A percentile compares a stretch with the other conserved stretches of the same genome.
phyloP scores from a whole-genome alignment of 2,329 filamentous ascomycete species.

The Moelleriella libera region DNA sequence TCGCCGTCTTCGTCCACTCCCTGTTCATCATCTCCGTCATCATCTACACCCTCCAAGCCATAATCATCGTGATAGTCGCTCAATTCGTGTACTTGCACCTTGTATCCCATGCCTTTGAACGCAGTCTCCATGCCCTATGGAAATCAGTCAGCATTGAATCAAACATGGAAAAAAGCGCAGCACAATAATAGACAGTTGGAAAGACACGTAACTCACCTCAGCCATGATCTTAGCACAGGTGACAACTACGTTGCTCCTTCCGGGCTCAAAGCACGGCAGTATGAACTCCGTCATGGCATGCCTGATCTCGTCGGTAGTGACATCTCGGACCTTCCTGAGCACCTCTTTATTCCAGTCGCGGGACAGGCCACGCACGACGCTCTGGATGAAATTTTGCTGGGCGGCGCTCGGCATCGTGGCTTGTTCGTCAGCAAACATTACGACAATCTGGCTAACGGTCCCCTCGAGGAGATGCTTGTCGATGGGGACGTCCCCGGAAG shows the following conservation, averaged over 20 bases:
- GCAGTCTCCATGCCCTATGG: slow-evolving; percentile 45
- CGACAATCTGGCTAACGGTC: slow-evolving; percentile 79
- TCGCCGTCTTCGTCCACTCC: slow-evolving; percentile 28
- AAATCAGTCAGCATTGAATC: slow-evolving; percentile 31
- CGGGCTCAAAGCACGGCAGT: slow-evolving; percentile 65
- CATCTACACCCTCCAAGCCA: slow-evolving; percentile 56
- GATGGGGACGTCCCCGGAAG: slow-evolving; percentile 55
- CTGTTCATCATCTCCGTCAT: slow-evolving; percentile 36
- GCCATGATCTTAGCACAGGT: slow-evolving; percentile 78
- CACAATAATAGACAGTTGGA: neutral
- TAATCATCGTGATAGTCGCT: slow-evolving; percentile 83
- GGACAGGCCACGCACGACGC: slow-evolving; percentile 63
- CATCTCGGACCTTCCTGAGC: slow-evolving; percentile 61
- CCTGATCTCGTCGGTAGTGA: slow-evolving; percentile 65
- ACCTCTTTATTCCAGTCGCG: slow-evolving; percentile 67
- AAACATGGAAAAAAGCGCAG: slow-evolving; percentile 1
- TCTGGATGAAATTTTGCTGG: slow-evolving; percentile 66
- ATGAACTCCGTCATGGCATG: slow-evolving; percentile 60
- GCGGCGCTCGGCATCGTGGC: slow-evolving; percentile 73
- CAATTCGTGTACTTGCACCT: slow-evolving; percentile 58
- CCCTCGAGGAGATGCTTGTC: slow-evolving; percentile 78
- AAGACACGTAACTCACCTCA: slow-evolving; percentile 45
- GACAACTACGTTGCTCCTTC: slow-evolving; percentile 71
- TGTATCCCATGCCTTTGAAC: slow-evolving; percentile 65
- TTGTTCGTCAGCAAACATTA: slow-evolving; percentile 76